These are phyloP conservation scores for Amoebophrya sp. DNA, from an alignment of 169 alveolate species.

Conservation along the genomic window DNA sequence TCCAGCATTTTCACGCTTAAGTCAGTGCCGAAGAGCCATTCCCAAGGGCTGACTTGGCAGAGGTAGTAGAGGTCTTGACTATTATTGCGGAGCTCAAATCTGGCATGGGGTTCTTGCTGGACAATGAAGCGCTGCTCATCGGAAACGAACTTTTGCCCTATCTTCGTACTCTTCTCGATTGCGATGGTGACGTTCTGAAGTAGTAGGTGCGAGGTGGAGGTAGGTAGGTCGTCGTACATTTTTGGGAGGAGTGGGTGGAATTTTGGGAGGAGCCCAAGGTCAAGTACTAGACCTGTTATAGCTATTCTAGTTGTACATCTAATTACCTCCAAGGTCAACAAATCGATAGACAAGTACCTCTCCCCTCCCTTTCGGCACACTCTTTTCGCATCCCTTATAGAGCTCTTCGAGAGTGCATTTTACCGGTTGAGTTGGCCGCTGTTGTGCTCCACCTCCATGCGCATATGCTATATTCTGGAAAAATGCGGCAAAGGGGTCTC, in stretches of 20 bases:
- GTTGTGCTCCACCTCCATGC: too few species aligned
- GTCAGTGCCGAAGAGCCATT: neutral
- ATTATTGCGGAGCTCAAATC: neutral
- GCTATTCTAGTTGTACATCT: neutral
- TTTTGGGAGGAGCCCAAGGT: neutral
- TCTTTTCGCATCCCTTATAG: neutral
- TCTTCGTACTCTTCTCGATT: neutral
- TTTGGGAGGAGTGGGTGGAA: neutral
- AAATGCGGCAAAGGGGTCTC: neutral
- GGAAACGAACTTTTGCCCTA: neutral
- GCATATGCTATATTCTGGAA: neutral
- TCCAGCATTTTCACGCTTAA: neutral
- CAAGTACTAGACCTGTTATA: too few species aligned
- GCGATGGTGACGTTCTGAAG: neutral
- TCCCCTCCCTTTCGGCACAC: neutral
- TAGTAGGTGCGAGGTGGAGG: neutral
- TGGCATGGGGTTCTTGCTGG: neutral
- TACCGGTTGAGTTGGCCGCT: too few species aligned
- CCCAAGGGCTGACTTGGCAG: neutral
- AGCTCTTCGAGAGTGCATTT: constrained; percentile 5
- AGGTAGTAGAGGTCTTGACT: neutral
- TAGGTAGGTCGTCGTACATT: neutral
- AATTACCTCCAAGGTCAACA: neutral
- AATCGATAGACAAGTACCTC: neutral
- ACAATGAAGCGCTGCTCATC: neutral